These are phyloP conservation scores for Suhomyces xylopsoci DNA, from an alignment of 805 yeast genomes.

Conservation along the genomic window DNA sequence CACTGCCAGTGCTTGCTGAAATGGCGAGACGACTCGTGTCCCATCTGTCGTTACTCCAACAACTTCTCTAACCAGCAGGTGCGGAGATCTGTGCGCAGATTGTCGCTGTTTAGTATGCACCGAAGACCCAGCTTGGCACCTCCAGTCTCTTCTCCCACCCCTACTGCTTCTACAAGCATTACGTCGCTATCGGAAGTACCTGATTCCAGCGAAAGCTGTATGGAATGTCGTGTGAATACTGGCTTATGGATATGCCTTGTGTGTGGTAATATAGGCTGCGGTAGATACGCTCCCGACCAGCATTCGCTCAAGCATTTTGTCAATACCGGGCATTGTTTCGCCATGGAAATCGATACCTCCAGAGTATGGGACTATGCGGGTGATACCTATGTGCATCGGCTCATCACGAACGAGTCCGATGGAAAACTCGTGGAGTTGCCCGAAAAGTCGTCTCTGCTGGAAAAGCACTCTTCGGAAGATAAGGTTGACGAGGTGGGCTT, in stretches of 20 bases:
- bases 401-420: constrained; percentile 80
- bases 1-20: constrained; percentile 84
- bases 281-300: constrained; percentile 72
- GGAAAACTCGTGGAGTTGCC: constrained; percentile 84
- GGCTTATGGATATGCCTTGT: constrained; percentile 87
- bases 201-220: constrained; percentile 37
- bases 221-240: constrained; percentile 53
- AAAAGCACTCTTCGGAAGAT: constrained; percentile 12
- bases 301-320: constrained; percentile 85
- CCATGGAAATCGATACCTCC: constrained; percentile 82
- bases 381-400: constrained; percentile 83
- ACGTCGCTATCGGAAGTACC: constrained; percentile 1
- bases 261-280: constrained; percentile 92
- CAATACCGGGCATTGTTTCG: constrained; percentile 78
- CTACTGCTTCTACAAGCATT: background rate
- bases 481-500: constrained; percentile 59
- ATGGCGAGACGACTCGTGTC: constrained; percentile 90
- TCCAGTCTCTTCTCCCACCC: background rate
- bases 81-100: constrained; percentile 27
- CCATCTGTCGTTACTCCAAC: constrained; percentile 81
- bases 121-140: constrained; percentile 2
- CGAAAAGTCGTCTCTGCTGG: constrained; percentile 22
- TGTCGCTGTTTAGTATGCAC: constrained; percentile 26
- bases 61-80: constrained; percentile 34
- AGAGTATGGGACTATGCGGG: constrained; percentile 95